Evolutionary conservation across 139 green algal genomes (phyloP).

Genomic region (Zygnema cylindricum): DNA sequence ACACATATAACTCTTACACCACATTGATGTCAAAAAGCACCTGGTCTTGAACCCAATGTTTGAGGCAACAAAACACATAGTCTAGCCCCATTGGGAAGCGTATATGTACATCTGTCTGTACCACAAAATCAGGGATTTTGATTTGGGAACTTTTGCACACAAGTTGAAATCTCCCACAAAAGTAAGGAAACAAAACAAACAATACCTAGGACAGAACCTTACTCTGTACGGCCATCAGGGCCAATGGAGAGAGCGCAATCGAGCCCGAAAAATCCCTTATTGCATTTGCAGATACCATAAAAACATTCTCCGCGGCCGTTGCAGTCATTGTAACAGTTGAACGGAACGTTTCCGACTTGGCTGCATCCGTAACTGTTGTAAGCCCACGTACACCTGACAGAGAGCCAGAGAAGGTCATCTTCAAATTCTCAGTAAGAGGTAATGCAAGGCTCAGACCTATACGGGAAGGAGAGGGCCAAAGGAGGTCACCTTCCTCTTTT

Average conservation of each 20-base stretch:
- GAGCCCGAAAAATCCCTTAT: conserved; percentile 35
- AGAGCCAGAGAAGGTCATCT: not conserved
- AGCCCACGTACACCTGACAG: not conserved
- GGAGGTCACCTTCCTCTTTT: not conserved
- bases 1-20: too few species aligned
- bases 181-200: not conserved
- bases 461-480: not conserved
- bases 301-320: conserved; percentile 30
- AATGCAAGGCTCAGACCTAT: not conserved
- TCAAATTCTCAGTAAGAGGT: not conserved
- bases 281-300: conserved; percentile 45
- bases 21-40: too few species aligned
- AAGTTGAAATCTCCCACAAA: too few species aligned
- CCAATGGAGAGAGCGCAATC: conserved; percentile 54
- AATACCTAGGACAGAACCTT: not conserved
- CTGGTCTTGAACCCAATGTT: too few species aligned
- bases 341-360: conserved; percentile 7
- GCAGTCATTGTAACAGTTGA: conserved; percentile 44
- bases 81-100: too few species aligned
- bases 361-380: not conserved
- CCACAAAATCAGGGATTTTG: too few species aligned
- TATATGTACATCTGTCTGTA: too few species aligned
- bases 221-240: not conserved
- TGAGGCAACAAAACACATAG: too few species aligned
- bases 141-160: too few species aligned